phyloP scores from a whole-genome alignment of 2,329 filamentous ascomycete genomes.

The Arthroderma sp. region DNA sequence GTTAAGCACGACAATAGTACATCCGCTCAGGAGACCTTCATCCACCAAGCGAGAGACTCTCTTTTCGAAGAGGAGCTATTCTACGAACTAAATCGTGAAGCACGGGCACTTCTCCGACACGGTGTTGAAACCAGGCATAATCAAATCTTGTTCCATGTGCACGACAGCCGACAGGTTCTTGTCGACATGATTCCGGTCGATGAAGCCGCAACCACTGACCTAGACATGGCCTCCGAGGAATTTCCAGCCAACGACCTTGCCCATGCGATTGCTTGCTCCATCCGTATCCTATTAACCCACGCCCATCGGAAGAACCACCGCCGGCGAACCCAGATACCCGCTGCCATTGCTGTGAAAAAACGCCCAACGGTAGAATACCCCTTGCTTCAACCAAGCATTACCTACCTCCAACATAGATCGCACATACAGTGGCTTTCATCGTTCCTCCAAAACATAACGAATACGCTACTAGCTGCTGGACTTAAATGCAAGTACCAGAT shows the following conservation, averaged over 20 bases:
- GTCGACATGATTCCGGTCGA: conserved; percentile 54
- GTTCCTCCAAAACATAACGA: conserved; percentile 23
- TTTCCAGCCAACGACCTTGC: conserved; percentile 40
- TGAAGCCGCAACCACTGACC: conserved; percentile 18
- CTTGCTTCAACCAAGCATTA: conserved; percentile 49
- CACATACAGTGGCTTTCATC: conserved; percentile 26
- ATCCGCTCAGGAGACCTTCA: conserved; percentile 26
- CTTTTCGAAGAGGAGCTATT: conserved; percentile 62
- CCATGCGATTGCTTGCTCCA: conserved; percentile 51
- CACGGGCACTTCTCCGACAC: conserved; percentile 57
- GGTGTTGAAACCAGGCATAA: conserved; percentile 54
- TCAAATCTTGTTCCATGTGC: conserved; percentile 45
- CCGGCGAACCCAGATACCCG: conserved; percentile 51
- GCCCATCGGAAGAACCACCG: conserved; percentile 66
- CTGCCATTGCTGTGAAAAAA: conserved; percentile 42
- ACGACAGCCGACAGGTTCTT: conserved; percentile 46
- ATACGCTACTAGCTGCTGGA: conserved; percentile 24
- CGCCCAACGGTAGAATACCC: conserved; percentile 41
- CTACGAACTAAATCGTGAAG: conserved; percentile 76
- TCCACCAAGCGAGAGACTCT: conserved; percentile 37
- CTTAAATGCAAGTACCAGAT: conserved; percentile 21
- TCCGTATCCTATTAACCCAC: conserved; percentile 66
- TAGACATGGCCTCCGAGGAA: conserved; percentile 15
- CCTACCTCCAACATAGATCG: conserved; percentile 40
- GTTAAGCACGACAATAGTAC: conserved; percentile 16